Percentiles rank a stretch among this genome's conserved stretches.
phyloP scores from a whole-genome alignment of 345 rosid species.

The Trapa incisa region DNA sequence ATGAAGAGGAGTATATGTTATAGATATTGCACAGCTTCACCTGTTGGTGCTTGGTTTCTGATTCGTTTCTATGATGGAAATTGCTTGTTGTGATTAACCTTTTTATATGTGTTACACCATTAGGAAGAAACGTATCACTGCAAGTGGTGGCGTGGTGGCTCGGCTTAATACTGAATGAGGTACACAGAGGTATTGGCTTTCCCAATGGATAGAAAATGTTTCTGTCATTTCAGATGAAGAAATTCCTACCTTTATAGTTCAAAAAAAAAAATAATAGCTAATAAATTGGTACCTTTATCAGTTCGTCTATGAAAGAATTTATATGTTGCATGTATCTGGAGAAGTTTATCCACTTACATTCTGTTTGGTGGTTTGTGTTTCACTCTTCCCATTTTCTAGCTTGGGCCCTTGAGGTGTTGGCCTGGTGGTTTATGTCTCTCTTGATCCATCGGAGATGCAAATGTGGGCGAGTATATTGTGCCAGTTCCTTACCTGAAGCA shows the following conservation, averaged over 20 bases:
- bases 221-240: not conserved
- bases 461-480: constrained; percentile 93
- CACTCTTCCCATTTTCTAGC: constrained; percentile 24
- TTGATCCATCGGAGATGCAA: constrained; percentile 92
- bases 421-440: constrained; percentile 99
- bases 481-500: constrained; percentile 98
- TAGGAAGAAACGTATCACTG: constrained; percentile 92
- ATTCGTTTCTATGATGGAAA: constrained; percentile 1
- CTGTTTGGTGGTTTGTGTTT: not conserved
- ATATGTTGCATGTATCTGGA: not conserved
- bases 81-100: not conserved
- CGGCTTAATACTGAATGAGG: constrained; percentile 95
- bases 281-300: not conserved
- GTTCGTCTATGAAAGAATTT: not conserved
- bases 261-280: not conserved
- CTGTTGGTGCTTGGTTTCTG: constrained; percentile 3
- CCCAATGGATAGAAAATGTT: not conserved
- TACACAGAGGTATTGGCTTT: constrained; percentile 60
- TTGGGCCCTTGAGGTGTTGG: constrained; percentile 99
- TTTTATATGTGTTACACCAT: not conserved
- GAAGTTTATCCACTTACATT: not conserved
- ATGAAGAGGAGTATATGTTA: constrained; percentile 87
- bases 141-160: constrained; percentile 99
- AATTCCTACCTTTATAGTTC: not conserved
- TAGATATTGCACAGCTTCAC: not conserved